These are phyloP conservation scores for Fomitopsis pinicola DNA, from an alignment of 1,284 basidiomycete species.

Conservation along the genomic window DNA sequence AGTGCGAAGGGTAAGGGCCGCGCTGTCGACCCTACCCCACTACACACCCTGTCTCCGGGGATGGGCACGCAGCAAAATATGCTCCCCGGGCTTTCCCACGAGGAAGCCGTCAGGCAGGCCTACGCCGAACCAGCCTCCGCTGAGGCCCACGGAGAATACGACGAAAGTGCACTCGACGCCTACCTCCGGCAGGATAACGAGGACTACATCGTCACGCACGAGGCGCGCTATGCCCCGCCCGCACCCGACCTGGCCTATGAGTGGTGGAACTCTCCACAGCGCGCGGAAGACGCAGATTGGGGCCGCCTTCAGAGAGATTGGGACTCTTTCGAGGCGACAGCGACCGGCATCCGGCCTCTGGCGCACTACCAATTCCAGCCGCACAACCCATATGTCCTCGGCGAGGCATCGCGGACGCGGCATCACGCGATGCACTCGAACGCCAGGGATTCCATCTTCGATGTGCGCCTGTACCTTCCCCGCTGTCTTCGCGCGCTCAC, in stretches of 20 bases:
- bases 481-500: background rate
- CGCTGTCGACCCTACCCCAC: constrained; percentile 27
- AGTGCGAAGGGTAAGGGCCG: constrained; percentile 69
- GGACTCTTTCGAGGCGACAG: constrained; percentile 77
- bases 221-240: constrained; percentile 1
- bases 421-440: constrained; percentile 50
- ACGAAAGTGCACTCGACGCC: constrained; percentile 56
- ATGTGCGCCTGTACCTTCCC: constrained; percentile 41
- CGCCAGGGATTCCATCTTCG: constrained; percentile 42
- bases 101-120: no score
- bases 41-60: background rate
- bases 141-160: constrained; percentile 17
- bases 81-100: background rate
- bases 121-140: background rate
- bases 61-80: background rate
- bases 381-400: constrained; percentile 78
- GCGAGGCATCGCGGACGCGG: constrained; percentile 48
- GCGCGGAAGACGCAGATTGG: constrained; percentile 44
- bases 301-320: constrained; percentile 73
- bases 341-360: constrained; percentile 55
- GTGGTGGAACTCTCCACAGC: constrained; percentile 1
- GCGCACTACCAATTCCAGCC: constrained; percentile 73
- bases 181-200: constrained; percentile 73
- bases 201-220: constrained; percentile 41
- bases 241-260: background rate